Percentiles rank a stretch among this genome's conserved stretches.
Evolutionary conservation across 768 basidiomycete species (phyloP).

Genomic region (Mycena chlorophos): DNA sequence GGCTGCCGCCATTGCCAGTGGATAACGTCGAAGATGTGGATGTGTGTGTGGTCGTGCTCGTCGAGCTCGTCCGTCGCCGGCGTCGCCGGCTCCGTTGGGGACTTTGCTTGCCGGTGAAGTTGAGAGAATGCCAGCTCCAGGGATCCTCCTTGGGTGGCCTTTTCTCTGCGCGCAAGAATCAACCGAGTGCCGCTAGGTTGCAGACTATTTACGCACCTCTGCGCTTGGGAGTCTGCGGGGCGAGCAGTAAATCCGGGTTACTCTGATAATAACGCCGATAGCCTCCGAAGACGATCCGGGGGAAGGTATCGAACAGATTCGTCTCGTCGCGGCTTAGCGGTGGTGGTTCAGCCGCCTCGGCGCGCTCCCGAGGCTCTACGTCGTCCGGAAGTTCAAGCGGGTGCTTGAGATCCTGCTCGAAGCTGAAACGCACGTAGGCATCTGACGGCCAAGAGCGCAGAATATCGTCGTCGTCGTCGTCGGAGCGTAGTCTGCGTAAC

Average conservation of each 20-base stretch:
- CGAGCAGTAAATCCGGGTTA: neutral
- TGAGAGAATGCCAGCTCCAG: conserved; percentile 15
- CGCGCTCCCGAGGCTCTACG: neutral
- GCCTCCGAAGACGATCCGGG: conserved; percentile 15
- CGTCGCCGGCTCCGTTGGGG: too few relatives aligned
- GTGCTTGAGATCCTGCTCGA: neutral
- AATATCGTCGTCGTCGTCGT: neutral
- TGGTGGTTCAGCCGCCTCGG: conserved; percentile 13
- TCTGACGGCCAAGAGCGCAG: neutral
- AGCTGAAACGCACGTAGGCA: too few relatives aligned
- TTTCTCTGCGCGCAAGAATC: neutral
- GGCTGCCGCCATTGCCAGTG: neutral
- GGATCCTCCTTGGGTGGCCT: conserved; percentile 10
- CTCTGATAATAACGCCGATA: conserved; percentile 19
- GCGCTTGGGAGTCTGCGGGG: neutral
- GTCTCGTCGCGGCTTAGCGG: conserved; percentile 1
- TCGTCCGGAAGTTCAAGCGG: neutral
- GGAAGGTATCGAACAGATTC: conserved; percentile 20
- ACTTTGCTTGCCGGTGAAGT: conserved; percentile 9
- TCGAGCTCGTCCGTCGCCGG: conserved; percentile 6
- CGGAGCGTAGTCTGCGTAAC: neutral
- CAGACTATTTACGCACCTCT: neutral
- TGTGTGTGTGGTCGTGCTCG: neutral
- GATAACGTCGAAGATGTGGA: neutral
- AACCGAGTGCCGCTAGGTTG: neutral